These are phyloP conservation scores for Aspergillus ostianus DNA, from an alignment of 495 filamentous ascomycete species.

Conservation along the genomic window DNA sequence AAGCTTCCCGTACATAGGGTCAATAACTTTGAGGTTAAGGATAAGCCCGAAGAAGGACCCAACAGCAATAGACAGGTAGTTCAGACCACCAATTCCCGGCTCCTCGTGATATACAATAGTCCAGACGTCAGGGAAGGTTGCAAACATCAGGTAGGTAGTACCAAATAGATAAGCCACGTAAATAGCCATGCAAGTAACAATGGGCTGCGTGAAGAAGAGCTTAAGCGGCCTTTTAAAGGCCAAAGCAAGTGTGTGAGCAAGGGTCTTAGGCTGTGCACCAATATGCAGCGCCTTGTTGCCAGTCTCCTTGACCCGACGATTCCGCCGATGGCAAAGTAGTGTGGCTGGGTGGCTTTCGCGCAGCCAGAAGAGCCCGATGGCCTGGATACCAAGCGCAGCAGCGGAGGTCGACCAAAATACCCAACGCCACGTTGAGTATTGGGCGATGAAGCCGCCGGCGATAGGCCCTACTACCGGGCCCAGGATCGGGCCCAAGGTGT, in stretches of 20 bases:
- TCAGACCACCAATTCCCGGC: slow-evolving; percentile 59
- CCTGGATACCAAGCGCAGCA: slow-evolving; percentile 39
- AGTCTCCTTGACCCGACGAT: slow-evolving; percentile 57
- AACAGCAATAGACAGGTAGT: slow-evolving; percentile 65
- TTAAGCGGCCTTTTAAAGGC: slow-evolving; percentile 20
- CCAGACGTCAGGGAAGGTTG: slow-evolving; percentile 43
- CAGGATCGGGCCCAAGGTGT: slow-evolving; percentile 11
- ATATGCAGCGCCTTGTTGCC: slow-evolving; percentile 21
- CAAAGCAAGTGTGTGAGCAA: slow-evolving; percentile 33
- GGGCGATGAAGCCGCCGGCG: slow-evolving; percentile 48
- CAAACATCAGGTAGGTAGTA: slow-evolving; percentile 7
- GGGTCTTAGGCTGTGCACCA: not conserved
- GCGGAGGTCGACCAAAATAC: slow-evolving; percentile 54
- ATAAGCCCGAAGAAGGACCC: slow-evolving; percentile 63
- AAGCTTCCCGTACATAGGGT: slow-evolving; percentile 58
- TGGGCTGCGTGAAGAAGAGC: slow-evolving; percentile 11
- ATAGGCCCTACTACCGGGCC: slow-evolving; percentile 39
- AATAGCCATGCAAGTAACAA: slow-evolving; percentile 5
- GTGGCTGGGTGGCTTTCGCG: slow-evolving; percentile 66
- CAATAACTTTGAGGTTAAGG: slow-evolving; percentile 57
- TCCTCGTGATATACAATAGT: slow-evolving; percentile 53
- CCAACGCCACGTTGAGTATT: slow-evolving; percentile 58
- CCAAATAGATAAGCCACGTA: slow-evolving; percentile 14
- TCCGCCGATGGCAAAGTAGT: slow-evolving; percentile 54
- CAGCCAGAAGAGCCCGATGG: slow-evolving; percentile 56